Percentiles rank a stretch among this genome's conserved stretches.
phyloP scores from a whole-genome alignment of 768 basidiomycete species.

The Erythrobasidium yunnanense region DNA sequence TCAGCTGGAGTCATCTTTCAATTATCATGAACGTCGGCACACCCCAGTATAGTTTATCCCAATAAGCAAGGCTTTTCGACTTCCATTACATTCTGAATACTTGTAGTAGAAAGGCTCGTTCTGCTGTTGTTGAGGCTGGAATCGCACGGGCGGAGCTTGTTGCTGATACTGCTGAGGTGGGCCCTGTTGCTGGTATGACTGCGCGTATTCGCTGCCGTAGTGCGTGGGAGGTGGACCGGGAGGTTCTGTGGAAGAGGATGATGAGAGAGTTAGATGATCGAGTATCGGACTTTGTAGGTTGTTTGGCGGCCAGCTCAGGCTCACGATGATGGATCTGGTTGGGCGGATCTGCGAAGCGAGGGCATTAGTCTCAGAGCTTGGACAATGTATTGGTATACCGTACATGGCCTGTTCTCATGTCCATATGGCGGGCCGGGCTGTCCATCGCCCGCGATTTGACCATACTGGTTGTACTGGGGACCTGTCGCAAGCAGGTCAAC shows the following conservation, averaged over 20 bases:
- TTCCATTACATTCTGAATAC: slow-evolving; percentile 54
- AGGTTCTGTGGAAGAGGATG: too few relatives aligned
- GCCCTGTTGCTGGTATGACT: not conserved
- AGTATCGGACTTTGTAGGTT: not conserved
- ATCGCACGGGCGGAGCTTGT: slow-evolving; percentile 27
- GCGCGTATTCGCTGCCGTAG: not conserved
- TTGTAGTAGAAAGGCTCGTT: slow-evolving; percentile 60
- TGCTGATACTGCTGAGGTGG: slow-evolving; percentile 26
- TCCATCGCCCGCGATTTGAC: not conserved
- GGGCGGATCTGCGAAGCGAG: slow-evolving; percentile 21
- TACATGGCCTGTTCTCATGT: not conserved
- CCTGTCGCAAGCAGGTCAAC: not conserved
- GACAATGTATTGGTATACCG: too few relatives aligned
- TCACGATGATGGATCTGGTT: slow-evolving; percentile 14
- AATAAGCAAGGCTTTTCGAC: slow-evolving; percentile 75
- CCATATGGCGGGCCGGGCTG: not conserved
- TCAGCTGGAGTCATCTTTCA: too few relatives aligned
- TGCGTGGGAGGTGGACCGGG: not conserved
- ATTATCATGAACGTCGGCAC: too few relatives aligned
- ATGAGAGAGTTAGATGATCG: too few relatives aligned
- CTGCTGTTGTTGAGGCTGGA: slow-evolving; percentile 37
- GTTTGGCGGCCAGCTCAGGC: not conserved
- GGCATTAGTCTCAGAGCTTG: too few relatives aligned
- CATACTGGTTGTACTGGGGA: slow-evolving; percentile 18
- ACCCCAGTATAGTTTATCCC: slow-evolving; percentile 71